Conservation (phyloP, 208 protist species). For the Acanthamoeba castellanii region DNA sequence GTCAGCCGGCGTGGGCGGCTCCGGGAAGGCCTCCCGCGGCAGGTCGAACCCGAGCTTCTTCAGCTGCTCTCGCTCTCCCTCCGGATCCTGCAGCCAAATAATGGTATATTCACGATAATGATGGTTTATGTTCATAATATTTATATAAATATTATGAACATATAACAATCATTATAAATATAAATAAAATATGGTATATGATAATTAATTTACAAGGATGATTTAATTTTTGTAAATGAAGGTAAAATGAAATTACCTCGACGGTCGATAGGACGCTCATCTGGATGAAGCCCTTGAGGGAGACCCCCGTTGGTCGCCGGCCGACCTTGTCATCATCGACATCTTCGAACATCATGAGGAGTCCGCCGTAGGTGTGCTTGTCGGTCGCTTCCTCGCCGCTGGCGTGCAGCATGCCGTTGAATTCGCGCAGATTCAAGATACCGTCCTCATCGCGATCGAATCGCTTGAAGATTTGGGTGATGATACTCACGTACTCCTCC, state of each 20-base stretch:
- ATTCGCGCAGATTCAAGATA: background rate
- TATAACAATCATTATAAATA: background rate
- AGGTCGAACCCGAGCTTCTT: slow-evolving; percentile 33
- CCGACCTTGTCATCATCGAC: background rate
- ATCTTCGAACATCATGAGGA: background rate
- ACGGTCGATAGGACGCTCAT: slow-evolving; percentile 7
- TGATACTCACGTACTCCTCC: background rate
- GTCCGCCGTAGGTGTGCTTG: slow-evolving; percentile 14
- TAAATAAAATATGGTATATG: background rate
- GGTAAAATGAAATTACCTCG: background rate
- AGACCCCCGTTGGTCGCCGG: background rate
- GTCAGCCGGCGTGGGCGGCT: background rate
- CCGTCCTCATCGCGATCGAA: background rate
- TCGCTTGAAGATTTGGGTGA: background rate
- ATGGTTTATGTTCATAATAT: background rate
- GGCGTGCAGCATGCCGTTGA: background rate
- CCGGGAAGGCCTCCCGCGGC: background rate
- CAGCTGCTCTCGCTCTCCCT: background rate
- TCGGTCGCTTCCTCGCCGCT: slow-evolving; percentile 17
- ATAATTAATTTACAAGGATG: too few relatives aligned
- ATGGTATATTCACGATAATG: too few relatives aligned
- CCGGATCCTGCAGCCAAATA: background rate
- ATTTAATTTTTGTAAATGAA: too few relatives aligned
- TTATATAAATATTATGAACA: background rate
- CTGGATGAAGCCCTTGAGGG: slow-evolving; percentile 3